These are phyloP conservation scores for Datura wrightii DNA, from an alignment of 257 asterid species.

Conservation along the genomic window DNA sequence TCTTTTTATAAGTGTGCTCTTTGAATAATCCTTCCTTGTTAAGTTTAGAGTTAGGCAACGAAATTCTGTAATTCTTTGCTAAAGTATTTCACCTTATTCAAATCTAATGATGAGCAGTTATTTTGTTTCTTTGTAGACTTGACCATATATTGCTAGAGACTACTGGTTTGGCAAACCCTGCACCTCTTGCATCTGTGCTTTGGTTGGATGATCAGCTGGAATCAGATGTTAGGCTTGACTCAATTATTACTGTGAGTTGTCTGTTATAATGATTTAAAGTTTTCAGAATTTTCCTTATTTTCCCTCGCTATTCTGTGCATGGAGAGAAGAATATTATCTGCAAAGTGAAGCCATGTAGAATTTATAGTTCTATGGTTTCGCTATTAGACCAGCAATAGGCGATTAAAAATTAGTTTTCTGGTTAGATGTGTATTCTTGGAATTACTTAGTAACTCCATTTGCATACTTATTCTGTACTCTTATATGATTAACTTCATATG, in stretches of 20 bases:
- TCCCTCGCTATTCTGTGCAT: neutral
- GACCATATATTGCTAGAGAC: constrained; percentile 98
- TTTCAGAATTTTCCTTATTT: neutral
- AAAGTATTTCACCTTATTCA: neutral
- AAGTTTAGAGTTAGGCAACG: neutral
- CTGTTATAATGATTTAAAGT: constrained; percentile 31
- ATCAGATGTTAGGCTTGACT: constrained; percentile 85
- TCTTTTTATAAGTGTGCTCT: neutral
- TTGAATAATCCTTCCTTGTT: constrained; percentile 12
- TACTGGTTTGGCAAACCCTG: constrained; percentile 97
- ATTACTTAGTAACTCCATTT: neutral
- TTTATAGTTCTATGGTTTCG: neutral
- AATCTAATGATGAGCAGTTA: neutral
- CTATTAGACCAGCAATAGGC: neutral
- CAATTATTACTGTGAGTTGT: constrained; percentile 83
- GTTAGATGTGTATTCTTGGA: neutral
- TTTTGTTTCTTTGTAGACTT: constrained; percentile 60
- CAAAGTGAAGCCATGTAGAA: neutral
- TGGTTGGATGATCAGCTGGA: constrained; percentile 99
- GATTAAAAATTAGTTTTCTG: neutral
- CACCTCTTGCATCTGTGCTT: constrained; percentile 97
- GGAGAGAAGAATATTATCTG: neutral
- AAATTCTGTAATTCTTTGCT: neutral
- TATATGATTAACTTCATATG: constrained; percentile 3
- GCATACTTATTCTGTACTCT: neutral